Conservation (phyloP, 2,329 filamentous ascomycete species). For the Colletotrichum sidae region DNA sequence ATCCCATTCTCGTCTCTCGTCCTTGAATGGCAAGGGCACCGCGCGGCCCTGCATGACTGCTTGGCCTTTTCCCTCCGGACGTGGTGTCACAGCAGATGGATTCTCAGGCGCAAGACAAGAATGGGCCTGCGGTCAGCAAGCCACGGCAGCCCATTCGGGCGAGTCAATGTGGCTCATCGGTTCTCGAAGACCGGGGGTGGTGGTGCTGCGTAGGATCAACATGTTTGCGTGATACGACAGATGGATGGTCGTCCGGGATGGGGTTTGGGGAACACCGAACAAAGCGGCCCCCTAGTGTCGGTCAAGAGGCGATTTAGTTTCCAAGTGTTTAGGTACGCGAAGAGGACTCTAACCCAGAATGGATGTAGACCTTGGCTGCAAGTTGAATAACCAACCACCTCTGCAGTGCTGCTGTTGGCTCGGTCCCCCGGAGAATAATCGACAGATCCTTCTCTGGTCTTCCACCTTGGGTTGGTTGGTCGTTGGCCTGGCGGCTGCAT, state of each 20-base stretch:
- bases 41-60: constrained; percentile 30
- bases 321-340: too few relatives aligned
- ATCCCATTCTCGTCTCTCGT: neutral
- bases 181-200: constrained; percentile 10
- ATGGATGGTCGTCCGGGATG: constrained; percentile 27
- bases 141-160: constrained; percentile 21
- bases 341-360: too few relatives aligned
- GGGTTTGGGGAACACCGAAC: constrained; percentile 35
- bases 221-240: constrained; percentile 5
- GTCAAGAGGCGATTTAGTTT: constrained; percentile 4
- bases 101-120: neutral
- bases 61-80: constrained; percentile 6
- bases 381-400: constrained; percentile 20
- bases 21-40: constrained; percentile 7
- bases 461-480: neutral
- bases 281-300: constrained; percentile 28
- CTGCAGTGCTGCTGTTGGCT: constrained; percentile 17
- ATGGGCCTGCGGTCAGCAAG: constrained; percentile 12
- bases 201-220: neutral
- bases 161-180: constrained; percentile 19
- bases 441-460: constrained; percentile 4
- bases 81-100: constrained; percentile 14
- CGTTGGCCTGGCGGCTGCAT: neutral
- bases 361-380: constrained; percentile 7
- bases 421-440: constrained; percentile 17